Base-by-base conservation (phyloP, 2,329 filamentous ascomycete species). In the Fusarium transvaalense region DNA sequence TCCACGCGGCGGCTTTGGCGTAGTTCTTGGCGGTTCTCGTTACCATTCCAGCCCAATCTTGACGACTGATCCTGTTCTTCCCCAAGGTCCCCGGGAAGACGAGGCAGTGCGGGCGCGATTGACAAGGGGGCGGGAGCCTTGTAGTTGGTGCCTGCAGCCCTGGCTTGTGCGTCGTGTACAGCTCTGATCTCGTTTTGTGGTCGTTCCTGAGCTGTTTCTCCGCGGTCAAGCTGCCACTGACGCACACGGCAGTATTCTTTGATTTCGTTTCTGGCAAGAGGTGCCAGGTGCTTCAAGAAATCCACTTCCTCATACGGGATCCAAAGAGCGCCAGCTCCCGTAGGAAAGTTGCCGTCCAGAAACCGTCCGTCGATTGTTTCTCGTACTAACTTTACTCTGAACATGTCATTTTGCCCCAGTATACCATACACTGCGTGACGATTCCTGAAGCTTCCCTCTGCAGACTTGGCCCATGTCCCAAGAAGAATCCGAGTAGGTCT, bases 201-300 rank as follows among this genome's bases (percentile, higher is more conserved):
- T 19, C 82, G 81, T 3, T 88, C 81, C 1, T 82, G 82, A 0
- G 81, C 74, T 0, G 72, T 75, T 75, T 90, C 88, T 25, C 83
- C 85, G 7, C 79, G 77, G 46, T 89, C 86, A 1, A 89, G 76
- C 67, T 90, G 87, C 45, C 78, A 82, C 71, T 89, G 87, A 6
- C 88, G 85, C 38, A 90, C 82, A 19, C 88, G 86, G 51, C 85
- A 86, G 66, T 89, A 90, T 71, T 90, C 88, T 74, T 90, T 90
- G 48, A 90, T 81, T 66, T 90, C 87, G 2, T 82, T 79, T 12
- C 88, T 79, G 6, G 77, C 82, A 1, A 90, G 77, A 2, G 77
- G 69, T n/a, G 79, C 75, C 1, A 91, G 79, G 48, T 89, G 87
- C 2, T 82, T 79, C 25, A 90, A 83, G 25, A 89, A 85, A 34